Conservation (phyloP, 495 filamentous ascomycete genomes). For the Wilcoxina mikolae region DNA sequence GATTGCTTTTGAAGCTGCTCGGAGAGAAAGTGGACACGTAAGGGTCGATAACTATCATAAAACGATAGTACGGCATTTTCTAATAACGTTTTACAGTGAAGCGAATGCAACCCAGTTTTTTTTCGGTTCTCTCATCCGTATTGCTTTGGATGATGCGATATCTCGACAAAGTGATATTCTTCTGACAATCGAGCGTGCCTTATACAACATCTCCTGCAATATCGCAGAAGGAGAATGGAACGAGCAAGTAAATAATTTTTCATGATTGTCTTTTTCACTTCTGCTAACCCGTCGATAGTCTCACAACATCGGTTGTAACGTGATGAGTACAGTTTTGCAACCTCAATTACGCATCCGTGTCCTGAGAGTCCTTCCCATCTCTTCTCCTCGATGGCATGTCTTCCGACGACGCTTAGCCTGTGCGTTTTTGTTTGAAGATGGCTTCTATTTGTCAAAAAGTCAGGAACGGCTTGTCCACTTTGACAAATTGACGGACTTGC, state of each 20-base stretch:
- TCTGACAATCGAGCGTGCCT: constrained; percentile 35
- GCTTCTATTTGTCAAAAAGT: constrained; percentile 33
- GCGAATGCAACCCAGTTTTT: not conserved
- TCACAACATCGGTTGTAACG: constrained; percentile 37
- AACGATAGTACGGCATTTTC: too few relatives aligned
- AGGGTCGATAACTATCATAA: not conserved
- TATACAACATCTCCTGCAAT: constrained; percentile 33
- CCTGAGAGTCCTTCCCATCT: constrained; percentile 44
- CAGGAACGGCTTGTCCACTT: constrained; percentile 39
- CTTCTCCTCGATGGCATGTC: constrained; percentile 40
- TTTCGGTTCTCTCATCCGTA: constrained; percentile 38
- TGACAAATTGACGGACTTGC: constrained; percentile 25
- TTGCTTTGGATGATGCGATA: constrained; percentile 44
- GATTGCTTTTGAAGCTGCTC: not conserved
- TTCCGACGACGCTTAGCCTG: constrained; percentile 61
- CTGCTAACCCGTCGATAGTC: constrained; percentile 34
- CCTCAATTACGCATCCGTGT: constrained; percentile 43
- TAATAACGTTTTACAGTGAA: too few relatives aligned
- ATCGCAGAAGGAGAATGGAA: constrained; percentile 28
- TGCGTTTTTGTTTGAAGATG: constrained; percentile 48
- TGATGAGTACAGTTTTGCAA: constrained; percentile 39
- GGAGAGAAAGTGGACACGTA: not conserved
- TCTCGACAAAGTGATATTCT: constrained; percentile 32
- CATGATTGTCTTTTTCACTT: constrained; percentile 9
- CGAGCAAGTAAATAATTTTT: constrained; percentile 12